Base-by-base conservation (phyloP, 495 filamentous ascomycete species). In the Aspergillus taichungensis region DNA sequence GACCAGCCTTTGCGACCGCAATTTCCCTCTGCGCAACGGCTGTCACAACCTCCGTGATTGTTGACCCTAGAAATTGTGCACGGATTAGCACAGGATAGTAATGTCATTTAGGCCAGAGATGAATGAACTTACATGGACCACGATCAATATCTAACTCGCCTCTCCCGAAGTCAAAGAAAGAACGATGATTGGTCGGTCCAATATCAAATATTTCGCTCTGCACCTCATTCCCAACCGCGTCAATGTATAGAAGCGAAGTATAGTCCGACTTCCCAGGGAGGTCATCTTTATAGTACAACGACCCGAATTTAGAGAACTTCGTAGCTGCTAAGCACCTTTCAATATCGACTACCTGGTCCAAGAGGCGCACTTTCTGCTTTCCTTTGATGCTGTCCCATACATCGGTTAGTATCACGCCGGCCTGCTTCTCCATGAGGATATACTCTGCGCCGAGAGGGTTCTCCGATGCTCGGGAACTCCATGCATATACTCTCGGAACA, bases 371-470 rank as follows among this genome's bases (percentile, higher is more conserved):
- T 38, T 52, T 56, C 31, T 55, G 45, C 31, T 53, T 48, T 46
- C 59, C 42, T 47, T 49, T 52, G 14, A 64, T 43, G 33, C 30
- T 41, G 9, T 41, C 38, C 60, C 59, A 63, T 44, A 56, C 43
- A 30, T 52, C 35, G 27, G 30, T 53, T 36, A 63, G 51, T 31
- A 50, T 30, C 18, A 55, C 42, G 10, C 60, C 62, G 18, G 42
- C 35, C 30, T 54, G 57, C 35, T 56, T 55, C 45, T 63, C 62
- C 60, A 61, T 63, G 13, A 63, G 40, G 43, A 63, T 63, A 48
- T 62, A 66, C 49, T 60, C 60, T 34, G 62, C 56, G 40, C 54
- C 57, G 27, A 61, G 38, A 29, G 62, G 53, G 47, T 55, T 59
- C 33, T 54, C 40, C 42, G 53, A 50, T 43, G 53, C 52, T 46